Evolutionary conservation across 2,329 filamentous ascomycete species (phyloP).

Genomic region (Salinomyces thailandicus): DNA sequence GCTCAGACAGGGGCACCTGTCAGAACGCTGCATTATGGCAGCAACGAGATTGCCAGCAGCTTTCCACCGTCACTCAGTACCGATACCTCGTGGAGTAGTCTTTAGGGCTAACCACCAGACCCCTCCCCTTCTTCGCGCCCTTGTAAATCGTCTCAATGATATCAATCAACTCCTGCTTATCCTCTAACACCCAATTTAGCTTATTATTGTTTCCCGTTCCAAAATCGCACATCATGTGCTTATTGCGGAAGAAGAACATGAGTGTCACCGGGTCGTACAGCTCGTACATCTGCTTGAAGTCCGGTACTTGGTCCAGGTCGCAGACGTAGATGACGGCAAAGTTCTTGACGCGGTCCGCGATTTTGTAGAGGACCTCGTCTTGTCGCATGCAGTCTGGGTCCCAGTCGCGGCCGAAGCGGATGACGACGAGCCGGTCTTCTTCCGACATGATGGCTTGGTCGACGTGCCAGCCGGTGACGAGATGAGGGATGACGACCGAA

Average conservation of each 20-base stretch:
- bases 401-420: conserved; percentile 82
- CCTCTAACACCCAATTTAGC: conserved; percentile 89
- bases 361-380: conserved; percentile 90
- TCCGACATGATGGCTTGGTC: conserved; percentile 89
- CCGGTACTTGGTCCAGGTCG: conserved; percentile 80
- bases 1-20: neutral
- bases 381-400: conserved; percentile 73
- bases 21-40: too few species aligned
- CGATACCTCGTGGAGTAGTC: conserved; percentile 63
- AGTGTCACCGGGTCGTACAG: conserved; percentile 76
- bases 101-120: conserved; percentile 94
- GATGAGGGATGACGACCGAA: conserved; percentile 84
- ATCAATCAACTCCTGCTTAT: conserved; percentile 97
- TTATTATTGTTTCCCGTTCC: conserved; percentile 99
- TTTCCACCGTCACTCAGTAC: conserved; percentile 38
- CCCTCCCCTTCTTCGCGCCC: conserved; percentile 94
- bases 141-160: conserved; percentile 97
- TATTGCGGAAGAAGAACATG: conserved; percentile 98
- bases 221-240: conserved; percentile 98
- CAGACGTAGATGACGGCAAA: conserved; percentile 89
- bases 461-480: conserved; percentile 91
- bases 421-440: conserved; percentile 85
- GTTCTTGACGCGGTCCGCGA: conserved; percentile 88
- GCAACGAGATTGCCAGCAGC: neutral
- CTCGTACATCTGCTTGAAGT: conserved; percentile 93